These are phyloP conservation scores for Trypanosoma congolense DNA, from an alignment of 208 protist genomes.

Conservation along the genomic window DNA sequence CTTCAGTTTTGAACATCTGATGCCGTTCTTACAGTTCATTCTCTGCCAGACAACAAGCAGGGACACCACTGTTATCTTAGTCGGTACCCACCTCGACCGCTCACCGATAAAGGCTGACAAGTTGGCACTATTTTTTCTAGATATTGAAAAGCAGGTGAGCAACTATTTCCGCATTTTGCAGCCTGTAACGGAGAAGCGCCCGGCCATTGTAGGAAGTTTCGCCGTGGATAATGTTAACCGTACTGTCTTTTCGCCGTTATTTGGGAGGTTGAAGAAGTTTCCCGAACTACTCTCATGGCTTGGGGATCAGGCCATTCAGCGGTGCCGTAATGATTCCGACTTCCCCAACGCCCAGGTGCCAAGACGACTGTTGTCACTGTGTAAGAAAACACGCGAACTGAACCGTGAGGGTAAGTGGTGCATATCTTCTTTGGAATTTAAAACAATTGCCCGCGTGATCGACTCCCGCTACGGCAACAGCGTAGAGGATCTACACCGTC, in stretches of 20 bases:
- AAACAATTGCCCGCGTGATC: constrained; percentile 36
- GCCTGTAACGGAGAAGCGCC: constrained; percentile 43
- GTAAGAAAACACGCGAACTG: constrained; percentile 26
- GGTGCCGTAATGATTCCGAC: constrained; percentile 51
- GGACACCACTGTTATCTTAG: constrained; percentile 26
- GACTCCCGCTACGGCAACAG: constrained; percentile 34
- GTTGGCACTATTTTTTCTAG: constrained; percentile 33
- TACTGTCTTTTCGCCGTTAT: constrained; percentile 36
- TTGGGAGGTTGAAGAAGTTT: constrained; percentile 45
- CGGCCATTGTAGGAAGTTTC: constrained; percentile 58
- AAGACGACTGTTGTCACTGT: constrained; percentile 28
- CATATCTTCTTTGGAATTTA: constrained; percentile 55
- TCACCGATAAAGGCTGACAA: neutral
- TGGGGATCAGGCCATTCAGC: constrained; percentile 46
- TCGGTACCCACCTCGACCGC: constrained; percentile 35
- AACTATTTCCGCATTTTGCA: constrained; percentile 72
- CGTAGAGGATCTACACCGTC: constrained; percentile 42
- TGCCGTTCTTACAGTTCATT: constrained; percentile 60
- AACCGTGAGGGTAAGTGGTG: constrained; percentile 45
- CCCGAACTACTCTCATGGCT: constrained; percentile 65
- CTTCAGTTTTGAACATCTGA: constrained; percentile 35
- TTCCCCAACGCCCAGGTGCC: constrained; percentile 72
- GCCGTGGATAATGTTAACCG: constrained; percentile 65
- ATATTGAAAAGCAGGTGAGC: constrained; percentile 55
- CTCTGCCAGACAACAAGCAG: constrained; percentile 43